Evolutionary conservation across 164 flowering plant genomes (phyloP).

Genomic region (Platanus orientalis): DNA sequence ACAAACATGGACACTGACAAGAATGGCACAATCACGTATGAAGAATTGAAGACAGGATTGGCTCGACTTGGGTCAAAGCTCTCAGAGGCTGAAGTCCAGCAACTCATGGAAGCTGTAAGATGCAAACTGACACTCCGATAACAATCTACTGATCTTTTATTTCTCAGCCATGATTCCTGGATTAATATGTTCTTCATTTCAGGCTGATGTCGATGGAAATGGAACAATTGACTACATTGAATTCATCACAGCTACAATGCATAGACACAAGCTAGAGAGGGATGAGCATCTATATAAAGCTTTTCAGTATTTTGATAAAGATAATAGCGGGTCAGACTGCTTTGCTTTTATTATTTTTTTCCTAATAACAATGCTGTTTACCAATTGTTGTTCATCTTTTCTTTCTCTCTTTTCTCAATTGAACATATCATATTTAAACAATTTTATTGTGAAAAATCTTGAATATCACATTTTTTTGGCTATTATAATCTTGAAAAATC

Average conservation of each 20-base stretch:
- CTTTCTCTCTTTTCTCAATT: too few species aligned
- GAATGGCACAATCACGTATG: constrained; percentile 88
- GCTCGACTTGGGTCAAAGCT: constrained; percentile 78
- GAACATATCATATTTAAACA: too few species aligned
- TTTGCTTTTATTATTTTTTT: not conserved
- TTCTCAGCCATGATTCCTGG: not conserved
- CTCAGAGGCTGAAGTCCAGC: constrained; percentile 60
- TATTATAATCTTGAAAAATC: too few species aligned
- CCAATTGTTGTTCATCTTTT: not conserved
- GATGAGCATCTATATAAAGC: constrained; percentile 72
- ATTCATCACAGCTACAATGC: constrained; percentile 81
- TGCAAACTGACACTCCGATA: not conserved
- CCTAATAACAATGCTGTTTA: not conserved
- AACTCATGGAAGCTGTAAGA: constrained; percentile 82
- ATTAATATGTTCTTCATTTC: constrained; percentile 1
- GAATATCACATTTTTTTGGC: too few species aligned
- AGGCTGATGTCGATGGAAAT: constrained; percentile 86
- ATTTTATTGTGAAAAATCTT: too few species aligned
- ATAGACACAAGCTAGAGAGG: constrained; percentile 59
- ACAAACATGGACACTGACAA: constrained; percentile 86
- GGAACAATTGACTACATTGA: constrained; percentile 74
- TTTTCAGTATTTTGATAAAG: constrained; percentile 60
- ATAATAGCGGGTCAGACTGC: constrained; percentile 52
- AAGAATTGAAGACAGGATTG: constrained; percentile 77
- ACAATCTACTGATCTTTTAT: not conserved